A percentile compares a stretch with the other conserved stretches of the same genome.
Evolutionary conservation across 176 grass and related monocot genomes (phyloP).

Genomic region (Zoysia pacifica): DNA sequence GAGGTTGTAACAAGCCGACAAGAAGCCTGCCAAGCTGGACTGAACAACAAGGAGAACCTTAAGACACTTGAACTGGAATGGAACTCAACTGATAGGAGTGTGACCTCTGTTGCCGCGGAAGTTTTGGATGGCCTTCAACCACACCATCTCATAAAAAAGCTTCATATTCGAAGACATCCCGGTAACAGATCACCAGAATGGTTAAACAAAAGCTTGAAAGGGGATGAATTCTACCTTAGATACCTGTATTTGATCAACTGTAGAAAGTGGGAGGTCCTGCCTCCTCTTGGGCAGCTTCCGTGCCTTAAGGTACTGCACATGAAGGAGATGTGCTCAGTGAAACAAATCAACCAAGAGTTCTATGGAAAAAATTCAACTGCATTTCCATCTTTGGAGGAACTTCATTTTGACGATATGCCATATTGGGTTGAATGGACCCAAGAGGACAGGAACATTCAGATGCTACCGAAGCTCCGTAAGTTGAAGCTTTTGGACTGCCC

Average conservation of each 20-base stretch:
- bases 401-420: constrained; percentile 57
- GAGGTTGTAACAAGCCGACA: constrained; percentile 42
- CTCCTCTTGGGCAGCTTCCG: constrained; percentile 59
- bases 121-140: constrained; percentile 56
- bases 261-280: constrained; percentile 55
- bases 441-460: background rate
- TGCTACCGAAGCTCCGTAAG: constrained; percentile 43
- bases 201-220: constrained; percentile 30
- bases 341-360: constrained; percentile 30
- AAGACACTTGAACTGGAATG: constrained; percentile 61
- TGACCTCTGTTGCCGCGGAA: constrained; percentile 19
- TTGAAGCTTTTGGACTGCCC: constrained; percentile 50
- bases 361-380: constrained; percentile 34
- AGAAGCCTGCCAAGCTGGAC: constrained; percentile 45
- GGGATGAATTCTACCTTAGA: constrained; percentile 5
- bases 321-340: constrained; percentile 54
- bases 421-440: constrained; percentile 45
- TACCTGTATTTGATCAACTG: constrained; percentile 61
- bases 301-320: constrained; percentile 53
- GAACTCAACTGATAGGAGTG: constrained; percentile 36
- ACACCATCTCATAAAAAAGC: constrained; percentile 43
- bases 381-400: constrained; percentile 51
- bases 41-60: constrained; percentile 43
- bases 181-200: constrained; percentile 45
- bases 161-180: constrained; percentile 58